Percentiles rank a stretch among this genome's conserved stretches.
These are phyloP conservation scores for Penicillium sp. DNA, from an alignment of 2,329 filamentous ascomycete genomes.

Conservation along the genomic window DNA sequence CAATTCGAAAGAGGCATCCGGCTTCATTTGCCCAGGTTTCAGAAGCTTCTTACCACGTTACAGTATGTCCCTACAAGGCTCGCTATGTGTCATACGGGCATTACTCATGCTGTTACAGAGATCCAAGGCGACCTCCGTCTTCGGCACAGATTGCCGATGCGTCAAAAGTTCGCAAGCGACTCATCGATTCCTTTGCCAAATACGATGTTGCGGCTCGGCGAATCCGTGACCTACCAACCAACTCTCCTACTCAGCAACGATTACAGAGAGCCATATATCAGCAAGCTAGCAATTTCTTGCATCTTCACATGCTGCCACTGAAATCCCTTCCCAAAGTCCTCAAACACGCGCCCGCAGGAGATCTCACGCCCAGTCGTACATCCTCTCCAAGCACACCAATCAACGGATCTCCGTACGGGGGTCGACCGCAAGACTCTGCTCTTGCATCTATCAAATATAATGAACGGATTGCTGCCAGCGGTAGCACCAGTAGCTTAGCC, in stretches of 20 bases:
- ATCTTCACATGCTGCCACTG: slow-evolving; percentile 86
- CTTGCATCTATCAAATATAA: slow-evolving; percentile 62
- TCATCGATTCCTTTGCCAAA: slow-evolving; percentile 86
- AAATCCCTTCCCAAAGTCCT: slow-evolving; percentile 72
- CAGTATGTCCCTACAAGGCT: slow-evolving; percentile 52
- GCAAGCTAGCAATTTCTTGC: slow-evolving; percentile 79
- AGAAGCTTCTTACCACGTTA: slow-evolving; percentile 70
- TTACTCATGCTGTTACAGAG: slow-evolving; percentile 39
- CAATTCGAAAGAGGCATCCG: slow-evolving; percentile 89
- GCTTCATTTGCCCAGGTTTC: slow-evolving; percentile 79
- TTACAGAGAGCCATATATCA: slow-evolving; percentile 82
- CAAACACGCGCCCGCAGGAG: slow-evolving; percentile 60
- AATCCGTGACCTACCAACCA: slow-evolving; percentile 74
- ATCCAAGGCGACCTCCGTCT: slow-evolving; percentile 66
- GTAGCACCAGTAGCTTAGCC: slow-evolving; percentile 54
- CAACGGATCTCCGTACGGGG: slow-evolving; percentile 26
- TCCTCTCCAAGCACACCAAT: slow-evolving; percentile 27
- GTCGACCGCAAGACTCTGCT: slow-evolving; percentile 45
- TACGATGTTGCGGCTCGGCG: slow-evolving; percentile 81
- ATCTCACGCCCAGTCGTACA: slow-evolving; percentile 27
- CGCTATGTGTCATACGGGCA: neutral
- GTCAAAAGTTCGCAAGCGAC: slow-evolving; percentile 81
- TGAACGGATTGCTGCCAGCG: slow-evolving; percentile 51
- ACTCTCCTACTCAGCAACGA: slow-evolving; percentile 69
- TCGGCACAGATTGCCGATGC: slow-evolving; percentile 78